Evolutionary conservation across 371 early-diverging fungal species (phyloP), one percentile per base, ranked within the genome.

Genomic region (Haplosporangium sp.): DNA sequence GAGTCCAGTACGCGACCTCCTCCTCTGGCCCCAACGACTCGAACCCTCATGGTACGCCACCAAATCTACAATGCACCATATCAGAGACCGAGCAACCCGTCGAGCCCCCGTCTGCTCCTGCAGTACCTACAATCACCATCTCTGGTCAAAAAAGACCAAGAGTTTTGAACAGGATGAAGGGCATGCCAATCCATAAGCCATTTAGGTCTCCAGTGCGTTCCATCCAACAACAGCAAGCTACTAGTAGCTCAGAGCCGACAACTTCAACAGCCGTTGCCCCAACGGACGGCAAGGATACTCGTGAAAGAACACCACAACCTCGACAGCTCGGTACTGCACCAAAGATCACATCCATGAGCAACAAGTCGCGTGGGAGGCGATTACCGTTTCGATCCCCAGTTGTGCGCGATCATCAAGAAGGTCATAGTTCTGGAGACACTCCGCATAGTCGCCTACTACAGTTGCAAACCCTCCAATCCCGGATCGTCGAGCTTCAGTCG

Each of bases 201-300:
- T 75, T 75, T 48, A 66, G 59, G 43, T 75, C 75, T 16, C 75
- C 75, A 0, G 9, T 75, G 8, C 60, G 67, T 20, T 9, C 37
- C 12, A 14, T 55, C 40, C 13, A 41, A 6, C 41, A 55, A 16
- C 29, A 29, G 4, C 29, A 29, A 29, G 29, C 29, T 37, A 21
- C 51, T 9, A 45, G 8, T 18, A 45, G 51, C n/a, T 40, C 41
- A 3, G 10, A 18, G 29, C 16, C 36, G 12, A 59, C 29, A 23
- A 57, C 18, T 13, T 20, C 46, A 12, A 48, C 14, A 14, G 41
- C 41, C 12, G 52, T 46, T n/a, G n/a, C 10, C 46, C 5, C 5
- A 46, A n/a, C 46, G 46, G 46, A 16, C 5, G 16, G 6, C 16
- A 45, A 11, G 13, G 45, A 45, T 11, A 3, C 13, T 45, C 6